Evolutionary conservation across 2,329 filamentous ascomycete genomes (phyloP).

Genomic region (Penicillium thymicola): DNA sequence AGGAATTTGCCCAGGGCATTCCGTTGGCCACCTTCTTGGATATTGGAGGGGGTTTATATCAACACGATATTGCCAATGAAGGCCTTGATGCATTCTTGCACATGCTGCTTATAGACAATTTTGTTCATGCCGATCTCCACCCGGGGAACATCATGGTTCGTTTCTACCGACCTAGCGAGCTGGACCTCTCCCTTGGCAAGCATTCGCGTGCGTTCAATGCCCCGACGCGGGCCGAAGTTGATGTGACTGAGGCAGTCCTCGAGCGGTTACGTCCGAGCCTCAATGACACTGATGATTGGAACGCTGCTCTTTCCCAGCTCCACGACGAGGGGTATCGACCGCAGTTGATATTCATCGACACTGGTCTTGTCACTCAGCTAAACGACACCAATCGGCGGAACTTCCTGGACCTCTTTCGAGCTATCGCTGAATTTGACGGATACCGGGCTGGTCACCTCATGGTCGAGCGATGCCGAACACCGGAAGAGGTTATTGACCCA

Average conservation of each 20-base stretch:
- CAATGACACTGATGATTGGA: slow-evolving; percentile 68
- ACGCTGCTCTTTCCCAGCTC: slow-evolving; percentile 68
- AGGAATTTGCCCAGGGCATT: slow-evolving; percentile 94
- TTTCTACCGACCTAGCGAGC: slow-evolving; percentile 80
- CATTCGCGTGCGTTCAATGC: slow-evolving; percentile 43
- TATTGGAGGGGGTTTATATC: slow-evolving; percentile 86
- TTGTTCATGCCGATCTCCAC: slow-evolving; percentile 93
- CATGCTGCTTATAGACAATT: slow-evolving; percentile 97
- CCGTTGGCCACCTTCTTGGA: slow-evolving; percentile 86
- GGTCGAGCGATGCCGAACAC: slow-evolving; percentile 92
- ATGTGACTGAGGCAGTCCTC: slow-evolving; percentile 85
- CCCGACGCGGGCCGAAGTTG: slow-evolving; percentile 54
- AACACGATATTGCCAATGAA: slow-evolving; percentile 90
- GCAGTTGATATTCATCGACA: slow-evolving; percentile 96
- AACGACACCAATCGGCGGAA: slow-evolving; percentile 82
- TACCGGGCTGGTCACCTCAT: slow-evolving; percentile 93
- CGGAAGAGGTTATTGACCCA: slow-evolving; percentile 79
- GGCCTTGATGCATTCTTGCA: slow-evolving; percentile 92
- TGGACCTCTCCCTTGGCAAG: slow-evolving; percentile 59
- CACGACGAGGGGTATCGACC: slow-evolving; percentile 86
- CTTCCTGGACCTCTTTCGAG: slow-evolving; percentile 93
- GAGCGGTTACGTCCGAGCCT: slow-evolving; percentile 72
- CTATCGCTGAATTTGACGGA: slow-evolving; percentile 93
- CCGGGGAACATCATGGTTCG: slow-evolving; percentile 99
- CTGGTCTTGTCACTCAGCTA: slow-evolving; percentile 89